These are phyloP conservation scores for Leptomonas seymouri DNA, from an alignment of 208 protist genomes.

Conservation along the genomic window DNA sequence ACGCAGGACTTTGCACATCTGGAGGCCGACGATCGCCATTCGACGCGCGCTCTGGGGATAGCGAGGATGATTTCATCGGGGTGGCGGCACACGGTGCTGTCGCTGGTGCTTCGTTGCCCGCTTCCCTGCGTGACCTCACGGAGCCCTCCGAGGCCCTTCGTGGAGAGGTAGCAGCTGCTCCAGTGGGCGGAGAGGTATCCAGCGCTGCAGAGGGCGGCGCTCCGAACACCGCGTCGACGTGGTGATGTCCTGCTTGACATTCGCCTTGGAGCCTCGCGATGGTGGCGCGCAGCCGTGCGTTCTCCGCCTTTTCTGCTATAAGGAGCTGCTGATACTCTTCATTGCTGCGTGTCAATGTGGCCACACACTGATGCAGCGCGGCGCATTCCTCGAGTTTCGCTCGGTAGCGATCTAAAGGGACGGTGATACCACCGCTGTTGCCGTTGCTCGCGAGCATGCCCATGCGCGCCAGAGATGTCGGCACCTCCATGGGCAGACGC, in stretches of 20 bases:
- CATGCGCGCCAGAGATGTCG: background rate
- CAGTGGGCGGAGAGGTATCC: too few relatives aligned
- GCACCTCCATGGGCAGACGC: background rate
- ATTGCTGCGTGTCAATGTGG: background rate
- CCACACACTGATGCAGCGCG: slow-evolving; percentile 19
- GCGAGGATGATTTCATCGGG: too few relatives aligned
- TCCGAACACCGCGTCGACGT: too few relatives aligned
- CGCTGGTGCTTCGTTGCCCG: too few relatives aligned
- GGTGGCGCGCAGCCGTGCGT: slow-evolving; percentile 8
- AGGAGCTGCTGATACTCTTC: slow-evolving; percentile 11
- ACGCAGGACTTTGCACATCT: too few relatives aligned
- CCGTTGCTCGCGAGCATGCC: background rate
- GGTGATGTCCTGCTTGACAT: background rate
- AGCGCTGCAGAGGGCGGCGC: too few relatives aligned
- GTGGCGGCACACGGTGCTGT: too few relatives aligned
- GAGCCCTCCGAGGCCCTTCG: too few relatives aligned
- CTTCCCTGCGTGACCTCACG: too few relatives aligned
- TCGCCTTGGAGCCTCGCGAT: slow-evolving; percentile 13
- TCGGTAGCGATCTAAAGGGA: slow-evolving; percentile 19
- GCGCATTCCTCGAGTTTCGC: slow-evolving; percentile 34
- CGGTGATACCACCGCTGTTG: background rate
- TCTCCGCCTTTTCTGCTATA: background rate
- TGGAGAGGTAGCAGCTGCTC: too few relatives aligned
- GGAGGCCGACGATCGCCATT: too few relatives aligned
- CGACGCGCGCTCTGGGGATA: too few relatives aligned